phyloP scores from a whole-genome alignment of 2,329 filamentous ascomycete genomes.

The Calycina marina region DNA sequence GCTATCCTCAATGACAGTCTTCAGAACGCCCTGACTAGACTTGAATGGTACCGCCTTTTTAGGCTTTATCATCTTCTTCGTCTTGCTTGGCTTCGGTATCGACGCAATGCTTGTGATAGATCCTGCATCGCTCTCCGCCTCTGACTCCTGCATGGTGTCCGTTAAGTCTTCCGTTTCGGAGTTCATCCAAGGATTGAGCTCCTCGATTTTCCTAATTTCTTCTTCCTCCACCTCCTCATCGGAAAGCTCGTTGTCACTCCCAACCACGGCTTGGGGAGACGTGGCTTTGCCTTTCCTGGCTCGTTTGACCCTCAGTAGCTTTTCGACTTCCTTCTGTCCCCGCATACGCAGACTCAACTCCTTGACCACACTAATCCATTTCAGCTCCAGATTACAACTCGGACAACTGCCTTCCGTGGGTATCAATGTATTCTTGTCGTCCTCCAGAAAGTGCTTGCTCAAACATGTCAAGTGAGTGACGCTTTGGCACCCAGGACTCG shows the following conservation, averaged over 20 bases:
- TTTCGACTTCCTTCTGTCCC: conserved; percentile 54
- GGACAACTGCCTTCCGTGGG: conserved; percentile 61
- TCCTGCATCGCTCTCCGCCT: conserved; percentile 12
- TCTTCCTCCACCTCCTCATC: conserved; percentile 6
- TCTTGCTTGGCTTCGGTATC: conserved; percentile 3
- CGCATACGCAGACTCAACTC: conserved; percentile 63
- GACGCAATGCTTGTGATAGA: conserved; percentile 11
- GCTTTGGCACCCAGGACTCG: conserved; percentile 36
- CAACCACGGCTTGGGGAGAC: conserved; percentile 5
- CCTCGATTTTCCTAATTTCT: conserved; percentile 1
- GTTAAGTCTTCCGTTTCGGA: conserved; percentile 7
- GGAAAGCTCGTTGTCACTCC: conserved; percentile 7
- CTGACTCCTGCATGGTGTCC: conserved; percentile 11
- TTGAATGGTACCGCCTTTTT: conserved; percentile 4
- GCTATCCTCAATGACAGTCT: conserved; percentile 37
- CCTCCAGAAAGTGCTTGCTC: conserved; percentile 34
- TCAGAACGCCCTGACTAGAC: conserved; percentile 13
- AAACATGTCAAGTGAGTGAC: conserved; percentile 48
- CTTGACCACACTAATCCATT: conserved; percentile 69
- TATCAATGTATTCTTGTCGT: conserved; percentile 27
- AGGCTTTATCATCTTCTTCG: conserved; percentile 2
- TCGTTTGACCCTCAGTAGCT: conserved; percentile 40
- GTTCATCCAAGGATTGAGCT: conserved; percentile 2
- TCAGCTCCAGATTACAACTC: conserved; percentile 42
- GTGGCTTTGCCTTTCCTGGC: conserved; percentile 6